Percentiles rank a stretch among this genome's conserved stretches.
Conservation (phyloP, 2,329 filamentous ascomycete species). For the Cylindrodendrum hubeiense region DNA sequence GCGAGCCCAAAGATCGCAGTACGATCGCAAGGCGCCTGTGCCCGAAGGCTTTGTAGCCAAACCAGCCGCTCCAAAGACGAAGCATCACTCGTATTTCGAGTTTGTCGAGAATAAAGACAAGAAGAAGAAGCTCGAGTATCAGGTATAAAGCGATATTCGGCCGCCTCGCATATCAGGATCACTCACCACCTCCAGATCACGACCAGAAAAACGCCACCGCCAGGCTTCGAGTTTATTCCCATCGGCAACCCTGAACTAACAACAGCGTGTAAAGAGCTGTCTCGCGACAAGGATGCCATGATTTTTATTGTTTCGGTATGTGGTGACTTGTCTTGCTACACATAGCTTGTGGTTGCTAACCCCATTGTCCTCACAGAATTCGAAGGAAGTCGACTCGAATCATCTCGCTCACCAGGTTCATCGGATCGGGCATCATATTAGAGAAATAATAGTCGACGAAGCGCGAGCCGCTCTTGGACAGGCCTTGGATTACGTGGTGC, state of each 20-base stretch:
- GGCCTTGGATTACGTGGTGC: constrained; percentile 36
- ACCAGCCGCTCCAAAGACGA: constrained; percentile 58
- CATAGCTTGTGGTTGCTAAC: constrained; percentile 21
- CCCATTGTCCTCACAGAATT: constrained; percentile 39
- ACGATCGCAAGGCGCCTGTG: constrained; percentile 49
- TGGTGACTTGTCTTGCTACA: constrained; percentile 2
- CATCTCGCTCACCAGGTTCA: constrained; percentile 66
- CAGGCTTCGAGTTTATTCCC: constrained; percentile 73
- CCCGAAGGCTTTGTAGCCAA: constrained; percentile 54
- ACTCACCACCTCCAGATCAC: constrained; percentile 62
- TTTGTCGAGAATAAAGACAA: constrained; percentile 74
- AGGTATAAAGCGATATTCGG: constrained; percentile 59
- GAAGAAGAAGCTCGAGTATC: constrained; percentile 73
- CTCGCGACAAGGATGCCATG: constrained; percentile 71
- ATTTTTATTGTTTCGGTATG: constrained; percentile 76
- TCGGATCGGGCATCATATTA: constrained; percentile 71
- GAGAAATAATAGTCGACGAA: constrained; percentile 69
- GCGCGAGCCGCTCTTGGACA: constrained; percentile 53
- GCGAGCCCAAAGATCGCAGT: constrained; percentile 48
- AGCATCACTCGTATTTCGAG: constrained; percentile 74
- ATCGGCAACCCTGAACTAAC: constrained; percentile 73
- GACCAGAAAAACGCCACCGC: constrained; percentile 63
- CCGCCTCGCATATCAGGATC: constrained; percentile 33
- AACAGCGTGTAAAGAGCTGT: constrained; percentile 72
- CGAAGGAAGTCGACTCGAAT: constrained; percentile 49